Evolutionary conservation across 768 basidiomycete genomes (phyloP).

Genomic region (Russula lepida): DNA sequence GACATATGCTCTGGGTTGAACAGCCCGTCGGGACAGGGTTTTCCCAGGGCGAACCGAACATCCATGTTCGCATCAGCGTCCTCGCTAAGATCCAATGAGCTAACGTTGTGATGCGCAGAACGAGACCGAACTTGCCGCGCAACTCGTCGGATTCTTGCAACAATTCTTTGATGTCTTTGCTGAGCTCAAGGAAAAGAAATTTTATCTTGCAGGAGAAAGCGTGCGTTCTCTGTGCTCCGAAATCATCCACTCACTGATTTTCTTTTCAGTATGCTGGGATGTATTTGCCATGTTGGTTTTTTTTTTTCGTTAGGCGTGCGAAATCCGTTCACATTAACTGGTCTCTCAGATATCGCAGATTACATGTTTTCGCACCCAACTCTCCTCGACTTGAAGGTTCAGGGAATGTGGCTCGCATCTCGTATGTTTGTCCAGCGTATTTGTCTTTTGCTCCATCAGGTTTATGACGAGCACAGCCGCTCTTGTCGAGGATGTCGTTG

Average conservation of each 20-base stretch:
- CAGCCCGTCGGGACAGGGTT: slow-evolving; percentile 22
- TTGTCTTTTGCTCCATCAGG: neutral
- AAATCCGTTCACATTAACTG: neutral
- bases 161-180: slow-evolving; percentile 17
- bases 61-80: slow-evolving; percentile 2
- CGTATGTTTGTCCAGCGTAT: slow-evolving; percentile 3
- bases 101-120: neutral
- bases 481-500: neutral
- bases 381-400: slow-evolving; percentile 3
- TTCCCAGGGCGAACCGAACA: slow-evolving; percentile 16
- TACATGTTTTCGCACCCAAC: slow-evolving; percentile 13
- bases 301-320: neutral
- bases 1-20: slow-evolving; percentile 21
- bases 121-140: slow-evolving; percentile 13
- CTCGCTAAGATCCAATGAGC: neutral
- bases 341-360: slow-evolving; percentile 15
- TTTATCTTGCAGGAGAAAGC: slow-evolving; percentile 20
- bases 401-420: slow-evolving; percentile 17
- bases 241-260: neutral
- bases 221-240: neutral
- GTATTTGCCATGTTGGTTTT: slow-evolving; percentile 17
- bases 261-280: slow-evolving; percentile 11
- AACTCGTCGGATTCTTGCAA: slow-evolving; percentile 19
- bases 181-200: slow-evolving; percentile 19
- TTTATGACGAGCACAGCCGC: neutral